These are phyloP conservation scores for Talaromyces borbonicus DNA, from an alignment of 495 filamentous ascomycete genomes.

Conservation along the genomic window DNA sequence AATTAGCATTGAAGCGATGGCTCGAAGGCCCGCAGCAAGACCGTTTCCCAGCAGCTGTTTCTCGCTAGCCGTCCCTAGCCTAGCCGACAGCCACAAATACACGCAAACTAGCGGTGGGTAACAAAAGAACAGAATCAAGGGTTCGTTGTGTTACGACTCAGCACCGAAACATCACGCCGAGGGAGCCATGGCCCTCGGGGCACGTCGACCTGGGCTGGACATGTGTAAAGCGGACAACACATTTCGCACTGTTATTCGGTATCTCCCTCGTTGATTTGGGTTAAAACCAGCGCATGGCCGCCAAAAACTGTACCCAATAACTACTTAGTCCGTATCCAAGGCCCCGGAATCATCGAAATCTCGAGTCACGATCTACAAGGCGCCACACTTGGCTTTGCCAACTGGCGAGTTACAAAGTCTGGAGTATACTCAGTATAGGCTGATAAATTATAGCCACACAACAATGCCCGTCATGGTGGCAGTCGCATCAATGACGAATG, in stretches of 20 bases:
- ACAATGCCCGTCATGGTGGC: not conserved
- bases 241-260: no score
- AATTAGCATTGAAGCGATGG: no score
- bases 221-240: no score
- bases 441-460: not conserved
- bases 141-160: no score
- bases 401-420: slow-evolving; percentile 2
- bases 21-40: not conserved
- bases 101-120: slow-evolving; percentile 6
- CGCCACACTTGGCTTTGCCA: not conserved
- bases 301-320: not conserved
- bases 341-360: not conserved
- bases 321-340: not conserved
- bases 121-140: no score
- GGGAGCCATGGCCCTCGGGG: no score
- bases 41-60: not conserved
- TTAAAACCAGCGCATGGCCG: not conserved
- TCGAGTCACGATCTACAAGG: not conserved
- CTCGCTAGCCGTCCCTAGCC: slow-evolving; percentile 3
- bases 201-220: no score
- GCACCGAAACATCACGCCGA: no score
- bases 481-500: slow-evolving; percentile 3
- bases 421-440: not conserved
- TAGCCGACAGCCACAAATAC: slow-evolving; percentile 4
- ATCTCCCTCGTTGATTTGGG: no score